Percentiles rank a stretch among this genome's conserved stretches.
These are phyloP conservation scores for Phialemoniopsis sp. DNA, from an alignment of 2,329 filamentous ascomycete genomes.

Conservation along the genomic window DNA sequence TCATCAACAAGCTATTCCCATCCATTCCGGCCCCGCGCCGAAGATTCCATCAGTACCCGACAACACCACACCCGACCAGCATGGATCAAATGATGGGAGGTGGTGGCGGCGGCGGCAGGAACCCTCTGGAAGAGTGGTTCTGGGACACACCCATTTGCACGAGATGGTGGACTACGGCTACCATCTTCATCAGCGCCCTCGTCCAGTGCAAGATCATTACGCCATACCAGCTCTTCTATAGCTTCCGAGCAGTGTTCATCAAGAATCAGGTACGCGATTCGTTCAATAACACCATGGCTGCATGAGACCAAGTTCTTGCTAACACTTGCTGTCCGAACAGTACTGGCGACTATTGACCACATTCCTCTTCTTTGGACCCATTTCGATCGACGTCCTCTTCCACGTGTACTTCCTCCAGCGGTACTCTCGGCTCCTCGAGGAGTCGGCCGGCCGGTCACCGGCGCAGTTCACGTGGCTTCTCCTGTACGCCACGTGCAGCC, in stretches of 20 bases:
- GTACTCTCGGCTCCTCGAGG: conserved; percentile 91
- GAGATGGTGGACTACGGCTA: conserved; percentile 93
- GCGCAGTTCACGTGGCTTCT: conserved; percentile 96
- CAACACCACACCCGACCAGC: conserved; percentile 1
- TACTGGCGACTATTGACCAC: conserved; percentile 97
- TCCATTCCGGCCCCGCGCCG: too few relatives aligned
- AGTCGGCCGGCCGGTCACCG: conserved; percentile 85
- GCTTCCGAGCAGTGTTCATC: conserved; percentile 83
- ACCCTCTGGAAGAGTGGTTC: conserved; percentile 96
- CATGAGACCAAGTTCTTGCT: conserved; percentile 4
- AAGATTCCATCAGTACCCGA: too few relatives aligned
- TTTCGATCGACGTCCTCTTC: conserved; percentile 91
- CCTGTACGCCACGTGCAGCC: conserved; percentile 74
- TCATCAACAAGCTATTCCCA: too few relatives aligned
- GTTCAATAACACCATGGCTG: conserved; percentile 1
- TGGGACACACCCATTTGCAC: conserved; percentile 98
- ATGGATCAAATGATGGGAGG: conserved; percentile 55
- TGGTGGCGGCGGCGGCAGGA: conserved; percentile 52
- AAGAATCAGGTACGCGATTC: conserved; percentile 73
- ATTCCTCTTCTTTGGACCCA: conserved; percentile 94
- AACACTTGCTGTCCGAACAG: conserved; percentile 39
- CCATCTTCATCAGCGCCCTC: conserved; percentile 78
- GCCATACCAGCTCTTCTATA: conserved; percentile 96
- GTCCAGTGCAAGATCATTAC: conserved; percentile 92
- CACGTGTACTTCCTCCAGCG: conserved; percentile 98